Evolutionary conservation across 352 stramenopile species (phyloP), one percentile per base, ranked within the genome.

Genomic region (Halophytophthora batemanensis): DNA sequence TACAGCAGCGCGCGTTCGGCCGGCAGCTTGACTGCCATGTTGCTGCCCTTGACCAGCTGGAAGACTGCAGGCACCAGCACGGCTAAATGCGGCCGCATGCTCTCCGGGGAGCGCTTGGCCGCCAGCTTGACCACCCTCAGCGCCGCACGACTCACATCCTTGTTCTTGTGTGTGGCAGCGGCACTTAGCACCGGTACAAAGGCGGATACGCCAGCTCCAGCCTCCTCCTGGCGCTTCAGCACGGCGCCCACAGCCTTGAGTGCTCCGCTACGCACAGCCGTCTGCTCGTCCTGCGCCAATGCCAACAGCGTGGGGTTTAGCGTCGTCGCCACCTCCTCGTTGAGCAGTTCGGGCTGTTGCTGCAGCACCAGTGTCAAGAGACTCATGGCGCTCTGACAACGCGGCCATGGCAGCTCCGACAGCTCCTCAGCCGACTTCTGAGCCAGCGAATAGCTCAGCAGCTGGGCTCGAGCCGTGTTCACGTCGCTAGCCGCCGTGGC

Each of bases 1-100:
- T 96, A 94, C 19, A 96, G 58, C 57, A 96, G 62, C 43, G 86
- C 78, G 28, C 87, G 79, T 53, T 96, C 87, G 33, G 86, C 85
- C 12, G 78, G 77, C 45, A 95, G 59, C 71, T 96, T 96, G 44
- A 93, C 84, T 0, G 80, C 77, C 47, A 96, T 77, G 61, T 96
- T 94, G 59, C 86, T 86, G 69, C 85, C 87, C 74, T 94, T 94
- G 66, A 96, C 90, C 34, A 87, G 69, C 59, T 77, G 63, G 53
- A 96, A 93, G 28, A 86, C 80, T 46, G 77, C 61, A 18, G 82
- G 79, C 53, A 96, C 86, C 36, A 96, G 74, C 40, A 62, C 59
- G 11, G 47, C 40, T 21, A 92, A 34, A 45, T 92, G 69, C 14
- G 52, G 56, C 8, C 82, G 84, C 45, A 72, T 81, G 22, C 65